phyloP scores from a whole-genome alignment of 1,284 basidiomycete species.

The Austroboletus olivaceoglutinosus region DNA sequence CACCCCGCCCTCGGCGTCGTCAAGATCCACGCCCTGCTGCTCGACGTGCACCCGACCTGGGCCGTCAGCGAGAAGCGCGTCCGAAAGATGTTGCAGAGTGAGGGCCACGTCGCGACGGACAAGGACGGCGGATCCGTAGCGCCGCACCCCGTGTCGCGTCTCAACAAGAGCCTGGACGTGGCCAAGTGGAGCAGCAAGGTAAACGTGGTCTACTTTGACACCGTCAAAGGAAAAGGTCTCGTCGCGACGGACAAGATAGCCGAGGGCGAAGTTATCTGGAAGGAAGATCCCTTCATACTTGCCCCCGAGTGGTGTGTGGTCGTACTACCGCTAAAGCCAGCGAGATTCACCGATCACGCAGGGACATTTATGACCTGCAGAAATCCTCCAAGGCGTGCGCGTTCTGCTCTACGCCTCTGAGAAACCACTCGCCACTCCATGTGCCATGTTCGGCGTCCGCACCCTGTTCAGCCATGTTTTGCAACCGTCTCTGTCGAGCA shows the following conservation, averaged over 20 bases:
- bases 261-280: slow-evolving; percentile 78
- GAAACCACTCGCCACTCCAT: slow-evolving; percentile 44
- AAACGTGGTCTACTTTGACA: slow-evolving; percentile 66
- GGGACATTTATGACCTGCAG: slow-evolving; percentile 73
- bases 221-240: slow-evolving; percentile 79
- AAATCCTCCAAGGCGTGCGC: slow-evolving; percentile 54
- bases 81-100: slow-evolving; percentile 62
- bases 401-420: slow-evolving; percentile 66
- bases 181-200: slow-evolving; percentile 62
- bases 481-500: slow-evolving; percentile 71
- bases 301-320: slow-evolving; percentile 63
- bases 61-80: slow-evolving; percentile 79
- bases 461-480: slow-evolving; percentile 68
- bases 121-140: neutral
- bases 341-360: slow-evolving; percentile 27
- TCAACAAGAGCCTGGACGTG: slow-evolving; percentile 66
- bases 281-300: slow-evolving; percentile 72
- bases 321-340: neutral
- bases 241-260: slow-evolving; percentile 66
- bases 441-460: slow-evolving; percentile 49
- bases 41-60: slow-evolving; percentile 63
- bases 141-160: slow-evolving; percentile 58
- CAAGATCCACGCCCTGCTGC: slow-evolving; percentile 67
- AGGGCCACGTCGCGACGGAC: slow-evolving; percentile 47
- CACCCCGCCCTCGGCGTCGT: slow-evolving; percentile 66